Evolutionary conservation across 352 stramenopile genomes (phyloP), one percentile per base, ranked within the genome.

Genomic region (Phytophthora nicotianae): DNA sequence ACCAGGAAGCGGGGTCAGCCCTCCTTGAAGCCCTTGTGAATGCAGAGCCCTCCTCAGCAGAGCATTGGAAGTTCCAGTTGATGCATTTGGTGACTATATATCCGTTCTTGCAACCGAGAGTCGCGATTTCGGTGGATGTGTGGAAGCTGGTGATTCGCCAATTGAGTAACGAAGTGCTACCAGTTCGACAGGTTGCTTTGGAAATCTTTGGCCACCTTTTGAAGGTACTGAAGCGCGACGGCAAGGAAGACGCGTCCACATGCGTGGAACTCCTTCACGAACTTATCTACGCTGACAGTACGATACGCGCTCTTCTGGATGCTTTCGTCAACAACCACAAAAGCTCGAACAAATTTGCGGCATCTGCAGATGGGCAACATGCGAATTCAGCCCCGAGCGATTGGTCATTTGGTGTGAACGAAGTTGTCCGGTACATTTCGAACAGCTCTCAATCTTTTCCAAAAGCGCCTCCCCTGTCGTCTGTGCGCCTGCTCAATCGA

Each of bases 41-140:
- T 9, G 62, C 70, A 0, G 77, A 93, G 38, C 77, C 77, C 17
- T 20, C 58, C 4, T 16, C 61, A 4, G 62, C 63, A 5, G 79
- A 83, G 24, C 85, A 93, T 54, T 93, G 85, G 85, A 89, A 90
- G 63, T 77, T 89, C 21, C 85, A 92, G 20, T 43, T 93, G 20
- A 81, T 93, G 77, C 78, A 91, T 42, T 61, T 93, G 21, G 85
- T 88, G 17, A 72, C 68, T 35, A 54, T 93, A 14, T 89, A 85
- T 57, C 85, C 83, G 16, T 72, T 86, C 33, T 62, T 93, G 27
- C 79, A 91, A 41, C 50, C 51, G 4, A 64, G 74, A 21, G 63
- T 74, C 42, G 71, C 77, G 7, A 35, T 89, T 29, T 65, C 81
- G 7, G 27, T 72, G 21, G 52, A 64, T 19, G 37, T 91, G 8